These are phyloP conservation scores for Paramyrothecium sp. DNA, from an alignment of 2,329 filamentous ascomycete genomes.

Conservation along the genomic window DNA sequence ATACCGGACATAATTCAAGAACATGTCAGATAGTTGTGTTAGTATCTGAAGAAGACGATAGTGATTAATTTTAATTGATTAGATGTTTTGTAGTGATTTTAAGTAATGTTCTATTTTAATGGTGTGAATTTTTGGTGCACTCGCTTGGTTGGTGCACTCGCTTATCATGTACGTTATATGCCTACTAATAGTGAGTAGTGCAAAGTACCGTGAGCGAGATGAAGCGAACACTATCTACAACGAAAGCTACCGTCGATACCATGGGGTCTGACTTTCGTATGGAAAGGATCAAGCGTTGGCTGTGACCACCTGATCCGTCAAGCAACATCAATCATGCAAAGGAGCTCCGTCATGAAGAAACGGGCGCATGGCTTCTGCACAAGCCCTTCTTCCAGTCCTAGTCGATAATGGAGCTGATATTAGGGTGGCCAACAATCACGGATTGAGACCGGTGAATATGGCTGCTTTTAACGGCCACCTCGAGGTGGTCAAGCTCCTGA, in stretches of 20 bases:
- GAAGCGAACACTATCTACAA: conserved; percentile 3
- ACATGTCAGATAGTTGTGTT: too few relatives aligned
- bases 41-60: too few relatives aligned
- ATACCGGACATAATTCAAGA: too few relatives aligned
- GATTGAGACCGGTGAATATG: neutral
- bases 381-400: neutral
- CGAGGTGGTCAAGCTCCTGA: neutral
- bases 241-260: conserved; percentile 4
- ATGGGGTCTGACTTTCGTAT: neutral
- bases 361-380: neutral
- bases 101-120: too few relatives aligned
- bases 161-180: too few relatives aligned
- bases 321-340: neutral
- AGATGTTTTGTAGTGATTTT: too few relatives aligned
- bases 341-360: neutral
- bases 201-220: conserved; percentile 1
- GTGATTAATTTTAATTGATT: too few relatives aligned
- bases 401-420: neutral
- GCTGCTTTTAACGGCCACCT: neutral
- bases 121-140: too few relatives aligned
- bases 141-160: too few relatives aligned
- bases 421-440: neutral
- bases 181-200: conserved; percentile 6
- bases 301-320: neutral
- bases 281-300: neutral